phyloP scores from a whole-genome alignment of 2,329 filamentous ascomycete genomes.

The Reticulascus tulasneorum region DNA sequence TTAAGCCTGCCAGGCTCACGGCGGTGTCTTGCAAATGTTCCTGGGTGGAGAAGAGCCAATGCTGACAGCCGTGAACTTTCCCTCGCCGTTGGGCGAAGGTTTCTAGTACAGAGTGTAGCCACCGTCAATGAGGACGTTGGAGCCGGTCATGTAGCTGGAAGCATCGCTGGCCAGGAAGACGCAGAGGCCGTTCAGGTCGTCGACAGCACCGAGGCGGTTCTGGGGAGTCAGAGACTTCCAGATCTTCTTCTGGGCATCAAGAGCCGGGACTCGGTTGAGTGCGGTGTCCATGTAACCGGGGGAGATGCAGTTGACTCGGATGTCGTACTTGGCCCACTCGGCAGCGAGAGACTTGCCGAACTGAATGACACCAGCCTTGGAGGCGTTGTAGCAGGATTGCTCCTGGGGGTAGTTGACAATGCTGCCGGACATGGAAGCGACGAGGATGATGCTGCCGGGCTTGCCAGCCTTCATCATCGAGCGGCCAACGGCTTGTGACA shows the following conservation, averaged over 20 bases:
- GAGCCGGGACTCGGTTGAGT: slow-evolving; percentile 71
- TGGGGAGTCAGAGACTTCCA: slow-evolving; percentile 73
- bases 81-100: slow-evolving; percentile 6
- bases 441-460: slow-evolving; percentile 69
- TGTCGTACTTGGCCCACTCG: slow-evolving; percentile 78
- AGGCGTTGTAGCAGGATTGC: slow-evolving; percentile 79
- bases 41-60: neutral
- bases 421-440: slow-evolving; percentile 77
- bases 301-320: slow-evolving; percentile 80
- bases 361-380: slow-evolving; percentile 76
- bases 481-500: slow-evolving; percentile 67
- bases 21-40: neutral
- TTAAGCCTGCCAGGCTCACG: slow-evolving; percentile 1
- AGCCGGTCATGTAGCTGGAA: slow-evolving; percentile 72
- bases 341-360: slow-evolving; percentile 76
- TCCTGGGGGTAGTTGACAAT: slow-evolving; percentile 86
- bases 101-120: slow-evolving; percentile 64
- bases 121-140: slow-evolving; percentile 68
- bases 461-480: slow-evolving; percentile 70
- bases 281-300: slow-evolving; percentile 86
- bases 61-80: too few species aligned
- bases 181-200: slow-evolving; percentile 74
- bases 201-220: slow-evolving; percentile 65
- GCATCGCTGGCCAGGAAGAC: slow-evolving; percentile 73
- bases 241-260: slow-evolving; percentile 78